Percentiles rank a stretch among this genome's conserved stretches.
phyloP scores from a whole-genome alignment of 139 green algal genomes.

The Prasinococcaceae sp. region DNA sequence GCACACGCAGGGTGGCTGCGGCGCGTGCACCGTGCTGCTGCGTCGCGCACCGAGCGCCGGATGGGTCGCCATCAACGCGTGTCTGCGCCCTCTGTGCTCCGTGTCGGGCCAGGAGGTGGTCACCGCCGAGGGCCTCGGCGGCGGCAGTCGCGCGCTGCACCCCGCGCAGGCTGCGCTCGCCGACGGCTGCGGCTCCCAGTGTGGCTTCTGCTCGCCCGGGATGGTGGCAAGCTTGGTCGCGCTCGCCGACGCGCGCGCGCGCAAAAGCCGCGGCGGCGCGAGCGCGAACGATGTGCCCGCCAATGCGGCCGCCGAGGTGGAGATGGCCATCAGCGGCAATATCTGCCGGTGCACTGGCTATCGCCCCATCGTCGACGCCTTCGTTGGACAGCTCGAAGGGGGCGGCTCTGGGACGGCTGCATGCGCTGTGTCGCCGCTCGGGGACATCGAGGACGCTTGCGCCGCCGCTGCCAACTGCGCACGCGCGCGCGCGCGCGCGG shows the following conservation, averaged over 20 bases:
- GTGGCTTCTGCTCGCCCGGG: conserved; percentile 67
- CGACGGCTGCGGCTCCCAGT: conserved; percentile 35
- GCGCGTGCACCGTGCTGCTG: conserved; percentile 42
- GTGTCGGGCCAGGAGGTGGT: conserved; percentile 29
- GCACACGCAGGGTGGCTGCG: conserved; percentile 51
- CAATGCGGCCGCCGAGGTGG: neutral
- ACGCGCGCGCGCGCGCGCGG: neutral
- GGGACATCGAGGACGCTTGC: conserved; percentile 43
- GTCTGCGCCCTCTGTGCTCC: conserved; percentile 39
- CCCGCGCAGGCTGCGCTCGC: conserved; percentile 11
- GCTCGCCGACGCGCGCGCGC: neutral
- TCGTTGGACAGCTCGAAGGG: neutral
- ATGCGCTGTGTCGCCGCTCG: conserved; percentile 11
- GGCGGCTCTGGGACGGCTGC: conserved; percentile 22
- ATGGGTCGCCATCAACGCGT: conserved; percentile 39
- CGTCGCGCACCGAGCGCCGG: neutral
- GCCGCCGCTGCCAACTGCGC: neutral
- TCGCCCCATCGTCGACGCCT: conserved; percentile 45
- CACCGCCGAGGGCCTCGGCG: conserved; percentile 42
- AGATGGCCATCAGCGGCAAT: conserved; percentile 14
- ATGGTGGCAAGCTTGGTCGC: conserved; percentile 19
- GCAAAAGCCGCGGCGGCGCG: neutral
- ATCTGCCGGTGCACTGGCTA: conserved; percentile 63
- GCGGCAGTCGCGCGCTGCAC: neutral
- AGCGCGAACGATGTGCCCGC: neutral